These are phyloP conservation scores for Phlegmacium glaucopus DNA, from an alignment of 768 basidiomycete genomes.

Conservation along the genomic window DNA sequence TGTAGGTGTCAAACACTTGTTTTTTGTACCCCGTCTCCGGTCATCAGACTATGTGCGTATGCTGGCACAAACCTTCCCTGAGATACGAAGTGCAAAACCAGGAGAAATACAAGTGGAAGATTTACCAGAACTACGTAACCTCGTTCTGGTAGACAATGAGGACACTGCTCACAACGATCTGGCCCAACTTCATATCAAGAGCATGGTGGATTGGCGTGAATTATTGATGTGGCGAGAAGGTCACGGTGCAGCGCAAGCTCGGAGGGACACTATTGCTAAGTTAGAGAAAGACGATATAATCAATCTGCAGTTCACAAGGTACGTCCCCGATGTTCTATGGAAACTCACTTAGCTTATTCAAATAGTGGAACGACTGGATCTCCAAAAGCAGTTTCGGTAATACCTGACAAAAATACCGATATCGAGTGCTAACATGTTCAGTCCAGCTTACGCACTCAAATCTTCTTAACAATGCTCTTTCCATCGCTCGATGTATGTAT, in stretches of 20 bases:
- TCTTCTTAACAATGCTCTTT: constrained; percentile 73
- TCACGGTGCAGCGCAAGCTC: constrained; percentile 35
- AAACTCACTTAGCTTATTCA: background rate
- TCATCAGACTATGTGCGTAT: constrained; percentile 60
- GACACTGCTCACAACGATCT: constrained; percentile 35
- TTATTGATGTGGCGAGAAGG: constrained; percentile 66
- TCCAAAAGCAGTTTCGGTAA: constrained; percentile 82
- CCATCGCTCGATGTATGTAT: constrained; percentile 69
- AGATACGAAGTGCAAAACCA: constrained; percentile 43
- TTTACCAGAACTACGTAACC: constrained; percentile 57
- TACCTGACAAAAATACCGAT: background rate
- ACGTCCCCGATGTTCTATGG: constrained; percentile 1
- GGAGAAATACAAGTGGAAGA: constrained; percentile 55
- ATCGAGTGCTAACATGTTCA: no score
- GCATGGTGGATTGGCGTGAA: constrained; percentile 70
- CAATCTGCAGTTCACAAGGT: constrained; percentile 87
- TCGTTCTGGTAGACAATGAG: constrained; percentile 67
- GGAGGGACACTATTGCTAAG: constrained; percentile 37
- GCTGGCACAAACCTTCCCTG: constrained; percentile 55
- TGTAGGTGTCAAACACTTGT: constrained; percentile 64
- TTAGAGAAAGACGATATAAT: constrained; percentile 66
- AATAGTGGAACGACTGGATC: constrained; percentile 73
- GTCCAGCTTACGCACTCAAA: constrained; percentile 47
- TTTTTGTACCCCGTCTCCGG: constrained; percentile 69
- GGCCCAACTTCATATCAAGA: constrained; percentile 38